Conservation (phyloP, 148 eudicot genomes). For the Amaranthus hypochondriacus region DNA sequence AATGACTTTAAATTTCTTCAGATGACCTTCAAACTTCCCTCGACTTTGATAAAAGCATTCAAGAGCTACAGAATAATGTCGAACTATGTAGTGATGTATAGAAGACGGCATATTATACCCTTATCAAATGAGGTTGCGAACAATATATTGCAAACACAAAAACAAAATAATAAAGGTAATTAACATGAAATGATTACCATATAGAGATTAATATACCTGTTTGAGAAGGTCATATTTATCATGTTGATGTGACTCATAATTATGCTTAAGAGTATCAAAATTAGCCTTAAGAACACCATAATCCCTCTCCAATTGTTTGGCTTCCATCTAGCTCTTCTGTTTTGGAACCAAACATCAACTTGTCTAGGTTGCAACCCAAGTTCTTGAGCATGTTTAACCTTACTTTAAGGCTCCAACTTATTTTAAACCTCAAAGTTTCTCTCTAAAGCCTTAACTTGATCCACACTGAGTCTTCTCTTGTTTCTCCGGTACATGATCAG, state of each 20-base stretch:
- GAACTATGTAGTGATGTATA: too few species aligned
- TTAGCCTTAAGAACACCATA: conserved; percentile 66
- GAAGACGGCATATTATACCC: too few species aligned
- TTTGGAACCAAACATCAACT: conserved; percentile 98
- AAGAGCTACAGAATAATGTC: too few species aligned
- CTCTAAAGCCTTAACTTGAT: too few species aligned
- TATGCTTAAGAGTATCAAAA: conserved; percentile 66
- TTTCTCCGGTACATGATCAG: conserved; percentile 58
- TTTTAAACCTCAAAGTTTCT: conserved; percentile 18
- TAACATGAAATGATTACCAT: too few species aligned
- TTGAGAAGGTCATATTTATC: conserved; percentile 63
- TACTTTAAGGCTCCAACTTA: conserved; percentile 90
- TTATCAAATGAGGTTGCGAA: too few species aligned
- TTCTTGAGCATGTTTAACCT: conserved; percentile 76
- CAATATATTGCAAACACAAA: too few species aligned
- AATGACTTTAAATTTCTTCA: too few species aligned
- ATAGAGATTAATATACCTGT: conserved; percentile 38
- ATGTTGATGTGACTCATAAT: conserved; percentile 49
- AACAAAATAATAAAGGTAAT: too few species aligned
- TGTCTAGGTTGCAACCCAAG: conserved; percentile 94
- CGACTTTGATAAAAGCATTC: too few species aligned
- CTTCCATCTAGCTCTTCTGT: conserved; percentile 89
- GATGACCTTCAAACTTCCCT: too few species aligned
- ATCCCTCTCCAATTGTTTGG: conserved; percentile 84
- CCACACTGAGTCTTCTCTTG: conserved; percentile 43